Base-by-base conservation (phyloP, 352 stramenopile species). In the Globisporangium spiculum region DNA sequence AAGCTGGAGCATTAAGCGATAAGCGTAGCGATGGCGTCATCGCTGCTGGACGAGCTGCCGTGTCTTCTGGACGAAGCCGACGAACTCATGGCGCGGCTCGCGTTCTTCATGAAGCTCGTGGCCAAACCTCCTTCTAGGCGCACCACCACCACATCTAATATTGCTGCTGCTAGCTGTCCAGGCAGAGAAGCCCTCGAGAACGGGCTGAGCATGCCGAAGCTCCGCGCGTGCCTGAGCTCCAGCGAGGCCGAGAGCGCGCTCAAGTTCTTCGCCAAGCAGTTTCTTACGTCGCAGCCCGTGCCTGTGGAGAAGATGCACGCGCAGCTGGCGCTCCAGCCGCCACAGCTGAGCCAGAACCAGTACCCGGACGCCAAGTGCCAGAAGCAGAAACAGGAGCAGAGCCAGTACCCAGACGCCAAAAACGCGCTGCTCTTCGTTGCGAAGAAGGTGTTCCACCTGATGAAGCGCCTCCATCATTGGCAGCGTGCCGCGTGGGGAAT, bases 391-490 rank as follows among this genome's bases (percentile, higher is more conserved):
- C 27, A 32, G 27, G 27, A 4, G 27, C 32, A 20, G 16, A 69
- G 27, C 61, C 67, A 3, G 69, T 53, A 32, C 41, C 16, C 41
- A n/a, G 41, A 48, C 14, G 41, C 41, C 41, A 48, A n/a, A 16
- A 48, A 48, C 41, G 30, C 70, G 0, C 66, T 91, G 24, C 61
- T 79, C 36, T 68, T 63, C 22, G 41, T 81, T 6, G 53, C 75
- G 10, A 78, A 71, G 63, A 38, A 22, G 0, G 53, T 79, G 8
- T 84, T 86, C 50, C 79, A 89, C 26, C 73, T 91, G 24, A 86
- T 90, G 77, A 89, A 86, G 75, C 76, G 75, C 38, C 50, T 89
- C 24, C 79, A 91, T 16, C 81, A 89, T 55, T 90, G 83, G 78
- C 81, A 91, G 54, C 74, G 84, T 61, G 75, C 76, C 1, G 57